These are phyloP conservation scores for Arthrobotrys pseudoclavata DNA, from an alignment of 2,329 filamentous ascomycete species.

Conservation along the genomic window DNA sequence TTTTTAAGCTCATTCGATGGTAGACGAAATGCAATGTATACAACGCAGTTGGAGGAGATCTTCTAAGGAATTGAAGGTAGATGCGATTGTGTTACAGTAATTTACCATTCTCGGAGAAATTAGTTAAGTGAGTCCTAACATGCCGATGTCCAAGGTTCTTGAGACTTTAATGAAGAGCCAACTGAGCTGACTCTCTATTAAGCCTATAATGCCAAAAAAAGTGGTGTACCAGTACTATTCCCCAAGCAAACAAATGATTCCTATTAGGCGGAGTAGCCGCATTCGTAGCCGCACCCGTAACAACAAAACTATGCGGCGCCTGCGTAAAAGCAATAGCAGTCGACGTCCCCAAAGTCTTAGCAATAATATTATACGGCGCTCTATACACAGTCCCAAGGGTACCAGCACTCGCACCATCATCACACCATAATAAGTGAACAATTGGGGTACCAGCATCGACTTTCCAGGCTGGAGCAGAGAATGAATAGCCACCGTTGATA, in stretches of 20 bases:
- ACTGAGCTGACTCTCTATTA: constrained; percentile 2
- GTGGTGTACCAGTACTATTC: constrained; percentile 17
- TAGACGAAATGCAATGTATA: background rate
- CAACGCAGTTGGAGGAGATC: background rate
- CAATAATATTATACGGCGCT: constrained; percentile 3
- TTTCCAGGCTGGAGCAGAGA: constrained; percentile 29
- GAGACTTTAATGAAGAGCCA: constrained; percentile 29
- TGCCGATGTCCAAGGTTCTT: background rate
- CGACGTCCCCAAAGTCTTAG: constrained; percentile 15
- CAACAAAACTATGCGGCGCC: constrained; percentile 35
- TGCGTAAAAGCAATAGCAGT: constrained; percentile 34
- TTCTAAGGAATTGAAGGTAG: background rate
- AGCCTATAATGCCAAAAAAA: constrained; percentile 42
- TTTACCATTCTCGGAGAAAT: background rate
- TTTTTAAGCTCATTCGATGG: background rate
- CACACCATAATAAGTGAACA: constrained; percentile 37
- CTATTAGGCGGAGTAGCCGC: constrained; percentile 1
- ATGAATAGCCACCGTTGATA: constrained; percentile 33
- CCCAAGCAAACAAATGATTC: constrained; percentile 51
- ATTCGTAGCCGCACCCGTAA: constrained; percentile 21
- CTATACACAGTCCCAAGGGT: constrained; percentile 35
- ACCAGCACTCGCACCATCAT: constrained; percentile 29
- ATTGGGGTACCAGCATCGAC: constrained; percentile 30
- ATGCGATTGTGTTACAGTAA: background rate
- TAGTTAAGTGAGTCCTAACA: background rate